phyloP scores from a whole-genome alignment of 768 basidiomycete species.

The Rhodotorula paludigena region DNA sequence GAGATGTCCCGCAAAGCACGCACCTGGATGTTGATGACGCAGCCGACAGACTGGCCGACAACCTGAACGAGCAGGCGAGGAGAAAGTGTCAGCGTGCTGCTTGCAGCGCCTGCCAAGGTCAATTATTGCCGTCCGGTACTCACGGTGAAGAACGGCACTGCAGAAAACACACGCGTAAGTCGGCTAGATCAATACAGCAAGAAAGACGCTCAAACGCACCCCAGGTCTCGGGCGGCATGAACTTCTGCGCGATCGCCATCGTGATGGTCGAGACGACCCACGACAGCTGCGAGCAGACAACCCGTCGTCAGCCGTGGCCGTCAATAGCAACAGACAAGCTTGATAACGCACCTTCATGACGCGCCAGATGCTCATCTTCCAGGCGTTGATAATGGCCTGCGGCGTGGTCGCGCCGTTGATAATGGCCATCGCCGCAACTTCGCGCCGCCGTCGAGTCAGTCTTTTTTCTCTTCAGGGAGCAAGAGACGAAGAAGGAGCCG shows the following conservation, averaged over 20 bases:
- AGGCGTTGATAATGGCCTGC: constrained; percentile 65
- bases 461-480: neutral
- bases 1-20: constrained; percentile 43
- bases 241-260: constrained; percentile 70
- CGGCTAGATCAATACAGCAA: too few species aligned
- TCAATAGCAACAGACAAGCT: neutral
- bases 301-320: neutral
- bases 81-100: too few species aligned
- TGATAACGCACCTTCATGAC: constrained; percentile 23
- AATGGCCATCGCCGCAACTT: constrained; percentile 72
- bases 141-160: constrained; percentile 81
- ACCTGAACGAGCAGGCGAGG: neutral
- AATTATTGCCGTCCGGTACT: too few species aligned
- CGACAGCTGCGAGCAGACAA: constrained; percentile 55
- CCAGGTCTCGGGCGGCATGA: constrained; percentile 61
- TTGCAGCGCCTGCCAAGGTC: neutral
- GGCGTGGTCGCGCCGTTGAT: constrained; percentile 71
- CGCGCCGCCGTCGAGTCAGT: constrained; percentile 45
- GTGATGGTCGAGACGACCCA: constrained; percentile 75
- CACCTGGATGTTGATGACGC: constrained; percentile 62
- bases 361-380: constrained; percentile 39
- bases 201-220: neutral
- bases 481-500: neutral
- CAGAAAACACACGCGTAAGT: constrained; percentile 41
- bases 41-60: constrained; percentile 16